Conservation (phyloP, 1,284 basidiomycete genomes). For the Rhodotorula sp. region DNA sequence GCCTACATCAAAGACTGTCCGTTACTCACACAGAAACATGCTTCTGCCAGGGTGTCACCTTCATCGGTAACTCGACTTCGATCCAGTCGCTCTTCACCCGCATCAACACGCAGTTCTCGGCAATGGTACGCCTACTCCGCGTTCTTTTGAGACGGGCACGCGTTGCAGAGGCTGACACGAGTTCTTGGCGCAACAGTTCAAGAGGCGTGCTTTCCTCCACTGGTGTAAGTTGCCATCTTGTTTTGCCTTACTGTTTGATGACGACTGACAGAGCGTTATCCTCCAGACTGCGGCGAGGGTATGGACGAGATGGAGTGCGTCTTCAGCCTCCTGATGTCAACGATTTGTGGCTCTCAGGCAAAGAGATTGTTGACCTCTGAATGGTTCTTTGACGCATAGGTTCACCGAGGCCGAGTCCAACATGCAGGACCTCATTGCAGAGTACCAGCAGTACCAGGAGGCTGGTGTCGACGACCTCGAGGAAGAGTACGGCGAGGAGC, state of each 20-base stretch:
- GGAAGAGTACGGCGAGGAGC: constrained; percentile 33
- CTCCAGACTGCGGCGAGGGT: constrained; percentile 70
- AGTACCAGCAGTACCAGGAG: constrained; percentile 60
- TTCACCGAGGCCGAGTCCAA: constrained; percentile 65
- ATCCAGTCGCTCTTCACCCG: constrained; percentile 98
- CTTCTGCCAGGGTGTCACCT: constrained; percentile 61
- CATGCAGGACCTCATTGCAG: constrained; percentile 67
- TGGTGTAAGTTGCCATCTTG: constrained; percentile 53
- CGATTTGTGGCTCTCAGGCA: not conserved
- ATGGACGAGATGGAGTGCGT: constrained; percentile 88
- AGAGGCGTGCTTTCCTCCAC: constrained; percentile 93
- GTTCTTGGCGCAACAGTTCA: constrained; percentile 53
- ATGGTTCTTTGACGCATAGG: constrained; percentile 1
- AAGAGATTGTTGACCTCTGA: constrained; percentile 2
- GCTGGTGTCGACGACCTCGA: constrained; percentile 52
- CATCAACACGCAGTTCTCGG: constrained; percentile 82
- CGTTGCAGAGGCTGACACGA: too few species aligned
- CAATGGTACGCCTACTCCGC: constrained; percentile 69
- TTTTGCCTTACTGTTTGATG: not conserved
- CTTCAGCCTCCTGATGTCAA: not conserved
- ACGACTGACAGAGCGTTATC: not conserved
- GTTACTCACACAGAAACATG: not conserved
- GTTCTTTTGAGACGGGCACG: not conserved
- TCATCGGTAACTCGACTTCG: constrained; percentile 90
- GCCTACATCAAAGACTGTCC: too few species aligned